Evolutionary conservation across 1,139 yeast genomes (phyloP).

Genomic region (Blastobotrys capitulatus): DNA sequence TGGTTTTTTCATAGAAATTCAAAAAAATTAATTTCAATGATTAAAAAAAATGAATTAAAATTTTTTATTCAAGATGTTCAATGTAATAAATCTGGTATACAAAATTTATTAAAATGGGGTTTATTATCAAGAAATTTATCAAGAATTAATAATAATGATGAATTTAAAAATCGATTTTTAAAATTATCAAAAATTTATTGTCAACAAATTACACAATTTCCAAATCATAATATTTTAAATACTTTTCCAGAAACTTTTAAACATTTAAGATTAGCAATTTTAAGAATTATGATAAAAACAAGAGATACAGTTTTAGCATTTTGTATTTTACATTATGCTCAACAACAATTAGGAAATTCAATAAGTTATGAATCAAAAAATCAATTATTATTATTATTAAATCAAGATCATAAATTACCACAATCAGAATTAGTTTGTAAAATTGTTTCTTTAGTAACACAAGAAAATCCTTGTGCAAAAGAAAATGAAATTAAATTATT

Average conservation of each 20-base stretch:
- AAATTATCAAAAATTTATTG: conserved; percentile 1
- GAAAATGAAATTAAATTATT: conserved; percentile 18
- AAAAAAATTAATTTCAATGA: conserved; percentile 5
- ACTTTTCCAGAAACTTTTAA: conserved; percentile 22
- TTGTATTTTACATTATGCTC: conserved; percentile 21
- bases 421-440: conserved; percentile 14
- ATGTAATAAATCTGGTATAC: conserved; percentile 14
- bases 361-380: conserved; percentile 21
- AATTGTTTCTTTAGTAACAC: conserved; percentile 15
- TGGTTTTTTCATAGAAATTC: conserved; percentile 9
- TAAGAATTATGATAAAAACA: conserved; percentile 19
- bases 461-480: conserved; percentile 22
- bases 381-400: conserved; percentile 15
- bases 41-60: conserved; percentile 18
- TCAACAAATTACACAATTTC: conserved; percentile 16
- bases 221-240: conserved; percentile 14
- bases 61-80: conserved; percentile 21
- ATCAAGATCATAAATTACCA: conserved; percentile 10
- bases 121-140: not conserved
- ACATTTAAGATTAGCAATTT: conserved; percentile 20
- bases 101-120: conserved; percentile 20
- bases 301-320: conserved; percentile 23
- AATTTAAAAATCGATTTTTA: not conserved
- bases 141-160: not conserved
- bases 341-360: conserved; percentile 6